Evolutionary conservation across 371 early-diverging fungal species (phyloP).

Genomic region (Syncephalastrum racemosum): DNA sequence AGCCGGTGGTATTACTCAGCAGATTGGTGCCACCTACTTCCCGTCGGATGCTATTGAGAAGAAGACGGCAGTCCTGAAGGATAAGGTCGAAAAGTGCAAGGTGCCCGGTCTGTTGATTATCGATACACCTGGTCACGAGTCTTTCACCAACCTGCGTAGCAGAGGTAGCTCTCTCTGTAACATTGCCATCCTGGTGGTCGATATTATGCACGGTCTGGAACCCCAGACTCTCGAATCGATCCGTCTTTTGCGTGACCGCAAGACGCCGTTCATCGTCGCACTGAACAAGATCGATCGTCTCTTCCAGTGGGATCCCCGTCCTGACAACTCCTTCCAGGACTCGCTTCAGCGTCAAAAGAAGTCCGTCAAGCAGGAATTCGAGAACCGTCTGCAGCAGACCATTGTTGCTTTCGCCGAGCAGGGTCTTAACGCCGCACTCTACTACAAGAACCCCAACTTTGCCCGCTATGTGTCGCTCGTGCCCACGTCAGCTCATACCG

Average conservation of each 20-base stretch:
- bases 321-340: constrained; percentile 82
- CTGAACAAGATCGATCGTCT: constrained; percentile 99
- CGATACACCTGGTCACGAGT: constrained; percentile 99
- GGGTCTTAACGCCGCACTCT: constrained; percentile 95
- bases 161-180: constrained; percentile 99
- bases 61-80: constrained; percentile 81
- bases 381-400: constrained; percentile 80
- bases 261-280: constrained; percentile 99
- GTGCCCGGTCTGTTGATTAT: constrained; percentile 99
- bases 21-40: constrained; percentile 99
- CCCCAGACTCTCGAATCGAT: constrained; percentile 99
- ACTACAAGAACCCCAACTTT: constrained; percentile 96
- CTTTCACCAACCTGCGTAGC: constrained; percentile 98
- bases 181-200: constrained; percentile 99
- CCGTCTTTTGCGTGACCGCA: constrained; percentile 89
- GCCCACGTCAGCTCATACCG: constrained; percentile 99
- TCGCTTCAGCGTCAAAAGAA: constrained; percentile 80
- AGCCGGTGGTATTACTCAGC: constrained; percentile 99
- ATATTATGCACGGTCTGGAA: constrained; percentile 99
- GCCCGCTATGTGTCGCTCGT: constrained; percentile 97
- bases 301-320: constrained; percentile 92
- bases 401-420: constrained; percentile 96
- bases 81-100: constrained; percentile 58
- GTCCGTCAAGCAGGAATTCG: constrained; percentile 87
- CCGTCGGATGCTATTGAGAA: constrained; percentile 92